phyloP scores from a whole-genome alignment of 345 rosid species.

The Brassica juncea region DNA sequence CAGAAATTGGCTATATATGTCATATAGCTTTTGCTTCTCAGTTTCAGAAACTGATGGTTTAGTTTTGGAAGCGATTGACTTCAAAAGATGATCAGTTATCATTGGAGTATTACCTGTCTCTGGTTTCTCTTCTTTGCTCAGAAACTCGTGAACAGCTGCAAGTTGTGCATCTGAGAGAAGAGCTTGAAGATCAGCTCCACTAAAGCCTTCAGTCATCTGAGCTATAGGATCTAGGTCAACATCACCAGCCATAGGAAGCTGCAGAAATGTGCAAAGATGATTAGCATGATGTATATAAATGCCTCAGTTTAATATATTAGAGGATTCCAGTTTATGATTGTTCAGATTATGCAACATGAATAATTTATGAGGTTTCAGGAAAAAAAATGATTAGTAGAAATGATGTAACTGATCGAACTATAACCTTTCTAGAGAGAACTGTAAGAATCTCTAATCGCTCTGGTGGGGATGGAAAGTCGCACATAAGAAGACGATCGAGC shows the following conservation, averaged over 20 bases:
- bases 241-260: constrained; percentile 75
- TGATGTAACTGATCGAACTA: background rate
- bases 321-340: constrained; percentile 7
- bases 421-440: constrained; percentile 84
- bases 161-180: constrained; percentile 94
- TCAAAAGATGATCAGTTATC: constrained; percentile 62
- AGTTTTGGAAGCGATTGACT: constrained; percentile 67
- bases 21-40: constrained; percentile 76
- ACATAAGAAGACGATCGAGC: constrained; percentile 86
- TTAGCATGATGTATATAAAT: background rate
- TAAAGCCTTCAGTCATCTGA: constrained; percentile 77
- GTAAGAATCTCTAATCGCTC: constrained; percentile 81
- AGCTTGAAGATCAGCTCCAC: constrained; percentile 98
- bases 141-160: constrained; percentile 78
- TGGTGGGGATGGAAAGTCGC: constrained; percentile 77
- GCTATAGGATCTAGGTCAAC: constrained; percentile 69
- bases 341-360: background rate
- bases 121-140: constrained; percentile 43
- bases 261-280: constrained; percentile 33
- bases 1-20: constrained; percentile 78
- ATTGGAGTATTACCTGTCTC: constrained; percentile 57
- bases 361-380: background rate
- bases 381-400: background rate
- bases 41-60: constrained; percentile 85
- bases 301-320: background rate